Evolutionary conservation across 768 basidiomycete genomes (phyloP).

Genomic region (Aureoboletus auriporus): DNA sequence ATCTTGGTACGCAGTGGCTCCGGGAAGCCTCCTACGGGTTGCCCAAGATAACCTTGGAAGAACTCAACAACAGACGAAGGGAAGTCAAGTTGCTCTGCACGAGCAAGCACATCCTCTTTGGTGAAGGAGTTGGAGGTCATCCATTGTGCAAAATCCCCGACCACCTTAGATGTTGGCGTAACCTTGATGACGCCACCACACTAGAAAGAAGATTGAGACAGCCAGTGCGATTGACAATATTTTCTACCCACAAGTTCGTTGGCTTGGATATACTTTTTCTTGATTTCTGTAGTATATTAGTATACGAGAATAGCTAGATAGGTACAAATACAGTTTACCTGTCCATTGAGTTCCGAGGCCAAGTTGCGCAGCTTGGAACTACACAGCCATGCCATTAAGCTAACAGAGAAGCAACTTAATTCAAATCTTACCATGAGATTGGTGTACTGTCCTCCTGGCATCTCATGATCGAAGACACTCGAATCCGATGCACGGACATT

Average conservation of each 20-base stretch:
- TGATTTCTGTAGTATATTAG: constrained; percentile 61
- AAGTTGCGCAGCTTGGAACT: constrained; percentile 99
- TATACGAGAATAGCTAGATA: constrained; percentile 3
- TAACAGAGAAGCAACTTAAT: constrained; percentile 12
- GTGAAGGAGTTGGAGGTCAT: constrained; percentile 94
- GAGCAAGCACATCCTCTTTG: constrained; percentile 80
- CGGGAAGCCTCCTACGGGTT: constrained; percentile 98
- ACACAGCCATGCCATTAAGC: constrained; percentile 16
- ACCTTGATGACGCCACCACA: constrained; percentile 99
- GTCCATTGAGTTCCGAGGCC: constrained; percentile 97
- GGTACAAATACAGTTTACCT: constrained; percentile 38
- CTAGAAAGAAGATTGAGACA: constrained; percentile 33
- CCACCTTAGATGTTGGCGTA: constrained; percentile 97
- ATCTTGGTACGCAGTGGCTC: constrained; percentile 89
- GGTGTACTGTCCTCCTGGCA: constrained; percentile 97
- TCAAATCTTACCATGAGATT: constrained; percentile 75
- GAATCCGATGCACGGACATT: constrained; percentile 97
- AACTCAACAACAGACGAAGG: constrained; percentile 96
- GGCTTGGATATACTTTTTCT: constrained; percentile 98
- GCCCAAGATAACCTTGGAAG: constrained; percentile 99
- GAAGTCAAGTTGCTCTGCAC: constrained; percentile 92
- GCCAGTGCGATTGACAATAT: neutral
- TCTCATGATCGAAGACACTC: constrained; percentile 97
- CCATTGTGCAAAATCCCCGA: constrained; percentile 99
- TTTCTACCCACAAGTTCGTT: constrained; percentile 76